Evolutionary conservation across 768 basidiomycete species (phyloP).

Genomic region (Jaapia argillacea): DNA sequence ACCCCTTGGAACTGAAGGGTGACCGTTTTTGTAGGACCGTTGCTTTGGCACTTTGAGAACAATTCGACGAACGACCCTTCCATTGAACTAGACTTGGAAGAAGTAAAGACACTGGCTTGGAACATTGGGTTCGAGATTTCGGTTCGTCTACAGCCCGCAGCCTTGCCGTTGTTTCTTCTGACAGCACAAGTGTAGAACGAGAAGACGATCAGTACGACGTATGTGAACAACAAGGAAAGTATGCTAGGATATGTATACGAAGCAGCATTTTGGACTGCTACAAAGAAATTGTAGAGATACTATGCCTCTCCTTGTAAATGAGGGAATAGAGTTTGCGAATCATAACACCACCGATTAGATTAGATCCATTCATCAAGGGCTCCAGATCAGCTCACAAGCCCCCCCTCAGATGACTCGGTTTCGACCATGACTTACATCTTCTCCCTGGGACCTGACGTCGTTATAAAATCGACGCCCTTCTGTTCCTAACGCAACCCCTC

Average conservation of each 20-base stretch:
- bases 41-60: slow-evolving; percentile 98
- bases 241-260: slow-evolving; percentile 85
- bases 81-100: slow-evolving; percentile 83
- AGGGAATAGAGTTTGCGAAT: too few relatives aligned
- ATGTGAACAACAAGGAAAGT: slow-evolving; percentile 70
- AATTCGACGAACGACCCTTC: slow-evolving; percentile 71
- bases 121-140: slow-evolving; percentile 75
- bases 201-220: slow-evolving; percentile 69
- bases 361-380: too few relatives aligned
- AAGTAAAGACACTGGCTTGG: slow-evolving; percentile 67
- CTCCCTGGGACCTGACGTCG: too few relatives aligned
- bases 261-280: slow-evolving; percentile 78
- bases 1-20: not conserved
- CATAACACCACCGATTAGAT: too few relatives aligned
- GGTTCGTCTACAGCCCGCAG: slow-evolving; percentile 31
- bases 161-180: not conserved
- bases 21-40: slow-evolving; percentile 53
- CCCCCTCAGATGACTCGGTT: too few relatives aligned
- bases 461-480: too few relatives aligned
- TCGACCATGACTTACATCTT: too few relatives aligned
- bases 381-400: too few relatives aligned
- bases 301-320: too few relatives aligned
- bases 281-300: slow-evolving; percentile 22
- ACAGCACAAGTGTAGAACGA: slow-evolving; percentile 50
- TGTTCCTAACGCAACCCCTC: too few relatives aligned